phyloP scores from a whole-genome alignment of 1,139 yeast species.

The Taphrina pruni region DNA sequence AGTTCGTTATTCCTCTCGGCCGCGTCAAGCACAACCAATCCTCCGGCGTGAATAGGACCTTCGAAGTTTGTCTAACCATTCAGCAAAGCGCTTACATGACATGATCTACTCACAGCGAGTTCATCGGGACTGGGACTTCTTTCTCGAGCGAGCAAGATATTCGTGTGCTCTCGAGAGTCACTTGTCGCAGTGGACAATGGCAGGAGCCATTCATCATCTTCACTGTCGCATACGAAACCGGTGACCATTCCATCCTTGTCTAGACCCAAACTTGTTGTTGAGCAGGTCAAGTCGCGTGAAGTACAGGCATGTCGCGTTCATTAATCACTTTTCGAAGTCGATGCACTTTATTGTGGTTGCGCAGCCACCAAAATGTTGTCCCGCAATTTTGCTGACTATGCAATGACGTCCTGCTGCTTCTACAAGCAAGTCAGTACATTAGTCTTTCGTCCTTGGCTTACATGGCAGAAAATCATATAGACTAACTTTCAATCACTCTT shows the following conservation, averaged over 20 bases:
- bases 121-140: conserved; percentile 40
- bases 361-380: conserved; percentile 1
- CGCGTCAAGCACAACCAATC: no score
- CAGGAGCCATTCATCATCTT: conserved; percentile 32
- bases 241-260: conserved; percentile 24
- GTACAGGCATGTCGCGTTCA: no score
- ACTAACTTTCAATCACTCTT: not conserved
- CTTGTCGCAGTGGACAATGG: conserved; percentile 3
- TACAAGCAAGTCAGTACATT: not conserved
- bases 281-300: not conserved
- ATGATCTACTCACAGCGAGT: conserved; percentile 16
- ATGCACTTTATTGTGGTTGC: not conserved
- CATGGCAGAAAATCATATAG: no score
- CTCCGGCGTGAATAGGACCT: not conserved
- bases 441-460: no score
- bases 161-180: not conserved
- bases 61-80: not conserved
- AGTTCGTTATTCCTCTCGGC: no score
- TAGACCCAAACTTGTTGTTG: not conserved
- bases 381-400: conserved; percentile 21
- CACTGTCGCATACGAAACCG: conserved; percentile 26
- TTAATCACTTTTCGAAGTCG: not conserved
- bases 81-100: not conserved
- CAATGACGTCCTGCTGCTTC: not conserved
- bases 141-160: not conserved